Conservation (phyloP, 495 filamentous ascomycete species). For the Podospora comata region DNA sequence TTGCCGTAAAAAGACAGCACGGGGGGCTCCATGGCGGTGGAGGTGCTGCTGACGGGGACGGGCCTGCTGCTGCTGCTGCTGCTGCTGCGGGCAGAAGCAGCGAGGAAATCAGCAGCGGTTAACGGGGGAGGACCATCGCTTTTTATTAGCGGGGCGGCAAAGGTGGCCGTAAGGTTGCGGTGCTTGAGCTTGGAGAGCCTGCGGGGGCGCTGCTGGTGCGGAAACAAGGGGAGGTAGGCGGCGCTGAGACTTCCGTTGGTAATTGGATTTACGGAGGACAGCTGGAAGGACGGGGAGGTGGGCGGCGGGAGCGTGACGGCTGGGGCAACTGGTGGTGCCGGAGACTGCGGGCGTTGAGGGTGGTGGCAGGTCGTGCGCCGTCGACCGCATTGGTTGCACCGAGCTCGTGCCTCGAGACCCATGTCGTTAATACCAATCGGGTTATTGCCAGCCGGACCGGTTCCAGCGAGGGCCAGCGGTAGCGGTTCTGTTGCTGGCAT, state of each 20-base stretch:
- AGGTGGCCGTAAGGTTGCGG: conserved; percentile 31
- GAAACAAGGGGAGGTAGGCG: conserved; percentile 20
- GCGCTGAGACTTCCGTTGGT: conserved; percentile 34
- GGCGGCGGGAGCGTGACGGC: conserved; percentile 13
- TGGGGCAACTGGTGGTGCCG: conserved; percentile 8
- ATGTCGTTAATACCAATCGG: conserved; percentile 22
- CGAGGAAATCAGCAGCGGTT: conserved; percentile 19
- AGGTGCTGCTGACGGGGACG: conserved; percentile 10
- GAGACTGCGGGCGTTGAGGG: conserved; percentile 12
- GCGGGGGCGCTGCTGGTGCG: conserved; percentile 31
- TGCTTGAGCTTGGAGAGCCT: conserved; percentile 38
- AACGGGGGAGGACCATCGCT: conserved; percentile 10
- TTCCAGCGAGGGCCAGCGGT: conserved; percentile 4
- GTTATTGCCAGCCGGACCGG: conserved; percentile 5
- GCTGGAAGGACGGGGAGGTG: conserved; percentile 12
- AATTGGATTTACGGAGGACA: conserved; percentile 21
- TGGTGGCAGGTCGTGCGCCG: conserved; percentile 33
- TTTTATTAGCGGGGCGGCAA: conserved; percentile 21
- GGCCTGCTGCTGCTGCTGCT: conserved; percentile 13
- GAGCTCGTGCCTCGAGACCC: conserved; percentile 27
- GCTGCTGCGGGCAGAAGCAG: conserved; percentile 10
- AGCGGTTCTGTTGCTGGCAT: conserved; percentile 4
- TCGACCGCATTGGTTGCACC: conserved; percentile 36
- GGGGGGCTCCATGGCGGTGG: conserved; percentile 63
- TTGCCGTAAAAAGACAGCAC: conserved; percentile 71